Evolutionary conservation across 768 basidiomycete species (phyloP).

Genomic region (Mycena maculata): DNA sequence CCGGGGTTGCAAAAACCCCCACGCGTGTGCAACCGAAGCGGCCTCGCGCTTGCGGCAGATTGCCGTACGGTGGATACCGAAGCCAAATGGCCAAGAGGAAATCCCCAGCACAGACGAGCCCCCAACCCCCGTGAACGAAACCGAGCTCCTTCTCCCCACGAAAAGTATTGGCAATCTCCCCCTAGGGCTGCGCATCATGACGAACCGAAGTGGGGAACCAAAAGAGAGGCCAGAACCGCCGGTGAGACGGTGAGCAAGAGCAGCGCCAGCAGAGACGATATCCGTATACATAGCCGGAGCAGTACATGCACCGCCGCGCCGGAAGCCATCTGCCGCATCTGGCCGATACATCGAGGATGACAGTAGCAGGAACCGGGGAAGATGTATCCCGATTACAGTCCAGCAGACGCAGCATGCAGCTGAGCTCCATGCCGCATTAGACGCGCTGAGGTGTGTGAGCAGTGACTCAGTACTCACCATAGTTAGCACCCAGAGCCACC

Average conservation of each 20-base stretch:
- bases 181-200: neutral
- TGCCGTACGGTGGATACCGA: conserved; percentile 11
- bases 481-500: neutral
- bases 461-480: neutral
- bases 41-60: neutral
- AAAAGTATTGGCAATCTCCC: neutral
- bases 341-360: neutral
- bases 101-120: neutral
- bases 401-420: neutral
- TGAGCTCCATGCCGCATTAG: neutral
- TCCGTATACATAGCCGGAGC: neutral
- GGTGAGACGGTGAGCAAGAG: neutral
- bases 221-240: neutral
- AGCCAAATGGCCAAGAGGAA: neutral
- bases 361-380: neutral
- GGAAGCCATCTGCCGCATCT: neutral
- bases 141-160: neutral
- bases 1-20: conserved; percentile 19
- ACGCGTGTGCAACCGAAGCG: conserved; percentile 6
- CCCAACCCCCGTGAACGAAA: neutral
- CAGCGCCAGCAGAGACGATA: neutral
- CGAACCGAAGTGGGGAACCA: neutral
- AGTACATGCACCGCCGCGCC: no score
- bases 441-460: neutral
- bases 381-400: neutral